These are phyloP conservation scores for Citrullus mucosospermus DNA, from an alignment of 306 rosid genomes.

Conservation along the genomic window DNA sequence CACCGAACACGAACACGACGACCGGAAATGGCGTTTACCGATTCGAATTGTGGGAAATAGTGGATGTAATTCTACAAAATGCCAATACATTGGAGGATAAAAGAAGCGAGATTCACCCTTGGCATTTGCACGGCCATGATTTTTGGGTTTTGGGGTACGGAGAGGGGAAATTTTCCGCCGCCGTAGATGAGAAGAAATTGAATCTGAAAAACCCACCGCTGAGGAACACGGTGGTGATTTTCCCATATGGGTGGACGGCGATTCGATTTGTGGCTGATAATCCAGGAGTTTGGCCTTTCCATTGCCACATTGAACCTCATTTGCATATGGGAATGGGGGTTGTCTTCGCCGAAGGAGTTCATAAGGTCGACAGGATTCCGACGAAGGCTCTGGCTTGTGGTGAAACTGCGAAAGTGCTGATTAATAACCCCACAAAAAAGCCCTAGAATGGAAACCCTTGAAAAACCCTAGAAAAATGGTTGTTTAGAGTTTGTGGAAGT, in stretches of 20 bases:
- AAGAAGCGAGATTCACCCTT: conserved; percentile 69
- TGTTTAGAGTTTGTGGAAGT: neutral
- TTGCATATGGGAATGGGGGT: conserved; percentile 95
- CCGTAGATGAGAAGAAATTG: conserved; percentile 21
- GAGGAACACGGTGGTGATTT: conserved; percentile 48
- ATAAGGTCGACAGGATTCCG: conserved; percentile 26
- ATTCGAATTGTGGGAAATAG: conserved; percentile 13
- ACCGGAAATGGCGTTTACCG: conserved; percentile 40
- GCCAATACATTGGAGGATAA: conserved; percentile 28
- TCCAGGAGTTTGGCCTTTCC: conserved; percentile 86
- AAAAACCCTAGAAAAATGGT: neutral
- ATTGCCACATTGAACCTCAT: conserved; percentile 86
- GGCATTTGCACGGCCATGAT: conserved; percentile 90
- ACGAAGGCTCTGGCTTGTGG: conserved; percentile 44
- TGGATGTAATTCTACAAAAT: conserved; percentile 64
- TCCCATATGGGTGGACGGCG: conserved; percentile 81
- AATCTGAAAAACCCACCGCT: conserved; percentile 62
- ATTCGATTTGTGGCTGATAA: conserved; percentile 63
- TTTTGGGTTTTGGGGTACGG: conserved; percentile 87
- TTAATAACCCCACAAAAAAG: neutral
- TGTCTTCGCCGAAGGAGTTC: conserved; percentile 43
- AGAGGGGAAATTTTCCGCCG: conserved; percentile 42
- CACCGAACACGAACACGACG: conserved; percentile 23
- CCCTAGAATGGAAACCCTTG: neutral
- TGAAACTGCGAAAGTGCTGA: conserved; percentile 11